A percentile compares a stretch with the other conserved stretches of the same genome.
These are phyloP conservation scores for Mycena venus DNA, from an alignment of 768 basidiomycete species.

Conservation along the genomic window DNA sequence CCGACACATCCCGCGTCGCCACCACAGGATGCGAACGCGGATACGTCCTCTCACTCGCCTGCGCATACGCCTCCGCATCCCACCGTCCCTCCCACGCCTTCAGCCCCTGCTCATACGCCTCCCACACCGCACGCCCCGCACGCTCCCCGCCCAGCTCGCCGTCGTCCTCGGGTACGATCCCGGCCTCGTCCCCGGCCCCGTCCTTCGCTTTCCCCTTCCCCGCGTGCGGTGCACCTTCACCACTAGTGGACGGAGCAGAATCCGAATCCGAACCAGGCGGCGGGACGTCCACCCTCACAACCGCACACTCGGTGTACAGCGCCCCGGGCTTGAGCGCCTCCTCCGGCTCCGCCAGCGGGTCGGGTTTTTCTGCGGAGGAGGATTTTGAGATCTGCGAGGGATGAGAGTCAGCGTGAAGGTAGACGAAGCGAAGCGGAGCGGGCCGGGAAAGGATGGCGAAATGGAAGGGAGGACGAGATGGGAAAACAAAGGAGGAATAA, in stretches of 20 bases:
- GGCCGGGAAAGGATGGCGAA: no score
- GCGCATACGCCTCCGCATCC: no score
- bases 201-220: conserved; percentile 46
- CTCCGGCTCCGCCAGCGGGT: conserved; percentile 47
- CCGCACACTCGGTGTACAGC: conserved; percentile 82
- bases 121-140: conserved; percentile 82
- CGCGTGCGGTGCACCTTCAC: no score
- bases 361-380: neutral
- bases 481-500: no score
- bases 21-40: no score
- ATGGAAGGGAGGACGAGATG: no score
- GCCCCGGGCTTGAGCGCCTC: conserved; percentile 85
- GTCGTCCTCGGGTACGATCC: no score
- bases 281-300: no score
- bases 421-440: no score
- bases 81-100: conserved; percentile 82
- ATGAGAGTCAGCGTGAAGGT: no score
- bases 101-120: conserved; percentile 75
- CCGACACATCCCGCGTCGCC: no score
- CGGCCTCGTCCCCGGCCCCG: conserved; percentile 59
- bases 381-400: neutral
- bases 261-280: conserved; percentile 47
- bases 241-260: neutral
- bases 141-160: conserved; percentile 80
- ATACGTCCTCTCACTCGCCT: no score